A percentile compares a stretch with the other conserved stretches of the same genome.
phyloP scores from a whole-genome alignment of 441 rosid species.

The Bocquillonia castaneifolia region DNA sequence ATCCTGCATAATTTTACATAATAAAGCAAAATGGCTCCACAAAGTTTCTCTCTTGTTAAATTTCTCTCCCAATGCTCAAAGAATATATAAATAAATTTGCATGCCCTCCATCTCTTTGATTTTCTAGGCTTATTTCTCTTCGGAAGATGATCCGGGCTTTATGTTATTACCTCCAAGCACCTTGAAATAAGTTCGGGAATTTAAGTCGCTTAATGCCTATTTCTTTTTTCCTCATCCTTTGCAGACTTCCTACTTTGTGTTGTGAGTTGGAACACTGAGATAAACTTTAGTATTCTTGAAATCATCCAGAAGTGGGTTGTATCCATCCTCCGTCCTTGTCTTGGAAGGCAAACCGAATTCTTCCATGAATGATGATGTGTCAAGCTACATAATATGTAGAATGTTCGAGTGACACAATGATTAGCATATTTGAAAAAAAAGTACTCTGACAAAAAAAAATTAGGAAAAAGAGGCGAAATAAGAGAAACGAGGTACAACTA shows the following conservation, averaged over 20 bases:
- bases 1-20: no score
- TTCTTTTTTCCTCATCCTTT: not conserved
- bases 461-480: no score
- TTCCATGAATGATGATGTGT: conserved; percentile 88
- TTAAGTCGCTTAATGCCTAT: not conserved
- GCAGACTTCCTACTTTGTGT: conserved; percentile 38
- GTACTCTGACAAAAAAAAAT: no score
- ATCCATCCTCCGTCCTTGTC: conserved; percentile 87
- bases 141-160: not conserved
- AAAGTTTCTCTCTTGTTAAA: no score
- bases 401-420: no score
- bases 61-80: no score
- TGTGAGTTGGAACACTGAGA: conserved; percentile 91
- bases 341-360: conserved; percentile 87
- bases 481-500: no score
- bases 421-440: no score
- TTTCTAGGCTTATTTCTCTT: conserved; percentile 5
- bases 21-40: no score
- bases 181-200: not conserved
- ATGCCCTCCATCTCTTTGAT: not conserved
- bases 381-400: conserved; percentile 44
- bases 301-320: conserved; percentile 93
- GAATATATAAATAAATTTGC: not conserved
- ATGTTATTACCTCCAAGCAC: not conserved
- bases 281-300: conserved; percentile 89